A percentile compares a stretch with the other conserved stretches of the same genome.
Evolutionary conservation across 2,329 filamentous ascomycete species (phyloP).

Genomic region (Claviceps pazoutovae): DNA sequence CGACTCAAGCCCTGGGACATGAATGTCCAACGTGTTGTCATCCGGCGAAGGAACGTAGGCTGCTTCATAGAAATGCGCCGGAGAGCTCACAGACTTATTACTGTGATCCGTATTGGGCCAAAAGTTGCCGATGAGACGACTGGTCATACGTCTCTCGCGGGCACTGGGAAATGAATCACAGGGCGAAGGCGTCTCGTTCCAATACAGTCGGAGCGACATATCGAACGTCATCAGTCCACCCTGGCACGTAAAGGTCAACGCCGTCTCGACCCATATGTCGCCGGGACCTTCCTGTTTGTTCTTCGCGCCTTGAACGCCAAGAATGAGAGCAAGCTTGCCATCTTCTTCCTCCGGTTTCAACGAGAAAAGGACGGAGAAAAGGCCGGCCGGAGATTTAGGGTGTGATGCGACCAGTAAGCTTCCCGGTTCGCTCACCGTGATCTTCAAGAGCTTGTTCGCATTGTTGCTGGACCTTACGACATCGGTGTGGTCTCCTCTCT

Average conservation of each 20-base stretch:
- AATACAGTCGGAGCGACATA: constrained; percentile 24
- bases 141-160: constrained; percentile 19
- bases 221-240: constrained; percentile 15
- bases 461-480: constrained; percentile 7
- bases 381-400: constrained; percentile 3
- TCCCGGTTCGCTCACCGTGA: constrained; percentile 7
- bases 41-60: constrained; percentile 45
- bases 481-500: constrained; percentile 4
- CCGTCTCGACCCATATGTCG: constrained; percentile 21
- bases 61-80: constrained; percentile 53
- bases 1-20: constrained; percentile 31
- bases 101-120: constrained; percentile 11
- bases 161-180: constrained; percentile 16
- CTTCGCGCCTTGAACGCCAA: constrained; percentile 7
- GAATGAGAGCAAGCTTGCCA: constrained; percentile 9
- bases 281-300: constrained; percentile 13
- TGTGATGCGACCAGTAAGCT: constrained; percentile 10
- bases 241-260: constrained; percentile 17
- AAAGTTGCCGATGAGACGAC: constrained; percentile 23
- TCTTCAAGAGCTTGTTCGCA: constrained; percentile 11
- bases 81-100: constrained; percentile 21
- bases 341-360: constrained; percentile 12
- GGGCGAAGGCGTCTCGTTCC: constrained; percentile 26
- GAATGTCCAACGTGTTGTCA: constrained; percentile 25
- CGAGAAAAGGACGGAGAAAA: constrained; percentile 9